Evolutionary conservation across 257 asterid genomes (phyloP).

Genomic region (Leonotis leonurus): DNA sequence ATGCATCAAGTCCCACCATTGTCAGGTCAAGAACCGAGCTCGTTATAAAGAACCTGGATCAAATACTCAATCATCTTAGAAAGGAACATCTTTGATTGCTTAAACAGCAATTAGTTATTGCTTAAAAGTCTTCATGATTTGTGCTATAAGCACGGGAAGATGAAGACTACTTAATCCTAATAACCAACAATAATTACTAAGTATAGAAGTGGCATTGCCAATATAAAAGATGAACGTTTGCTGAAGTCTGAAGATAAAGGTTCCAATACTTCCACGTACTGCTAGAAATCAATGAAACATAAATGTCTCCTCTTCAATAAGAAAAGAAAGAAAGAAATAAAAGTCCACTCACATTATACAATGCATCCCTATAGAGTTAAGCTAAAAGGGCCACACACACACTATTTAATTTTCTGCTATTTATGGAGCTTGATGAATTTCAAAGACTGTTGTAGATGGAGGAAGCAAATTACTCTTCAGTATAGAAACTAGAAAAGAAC

Average conservation of each 20-base stretch:
- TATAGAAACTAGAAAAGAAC: not conserved
- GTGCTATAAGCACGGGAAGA: conserved; percentile 1
- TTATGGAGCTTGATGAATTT: not conserved
- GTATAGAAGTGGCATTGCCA: not conserved
- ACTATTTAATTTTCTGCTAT: not conserved
- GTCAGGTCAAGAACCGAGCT: conserved; percentile 96
- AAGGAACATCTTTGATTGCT: not conserved
- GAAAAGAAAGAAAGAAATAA: not conserved
- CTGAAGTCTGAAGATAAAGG: not conserved
- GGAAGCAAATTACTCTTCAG: not conserved
- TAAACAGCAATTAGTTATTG: not conserved
- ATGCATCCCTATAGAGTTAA: not conserved
- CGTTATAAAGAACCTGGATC: conserved; percentile 84
- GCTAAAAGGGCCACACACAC: not conserved
- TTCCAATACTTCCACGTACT: not conserved
- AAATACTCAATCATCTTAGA: conserved; percentile 10
- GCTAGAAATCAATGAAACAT: not conserved
- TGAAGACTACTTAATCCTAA: not conserved
- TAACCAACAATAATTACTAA: not conserved
- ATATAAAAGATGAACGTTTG: not conserved
- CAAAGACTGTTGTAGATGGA: not conserved
- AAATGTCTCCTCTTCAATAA: not conserved
- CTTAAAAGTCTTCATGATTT: not conserved
- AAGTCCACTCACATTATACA: not conserved
- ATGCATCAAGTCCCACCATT: conserved; percentile 82